A percentile compares a stretch with the other conserved stretches of the same genome.
These are phyloP conservation scores for Calonectria honghensis DNA, from an alignment of 2,329 filamentous ascomycete species.

Conservation along the genomic window DNA sequence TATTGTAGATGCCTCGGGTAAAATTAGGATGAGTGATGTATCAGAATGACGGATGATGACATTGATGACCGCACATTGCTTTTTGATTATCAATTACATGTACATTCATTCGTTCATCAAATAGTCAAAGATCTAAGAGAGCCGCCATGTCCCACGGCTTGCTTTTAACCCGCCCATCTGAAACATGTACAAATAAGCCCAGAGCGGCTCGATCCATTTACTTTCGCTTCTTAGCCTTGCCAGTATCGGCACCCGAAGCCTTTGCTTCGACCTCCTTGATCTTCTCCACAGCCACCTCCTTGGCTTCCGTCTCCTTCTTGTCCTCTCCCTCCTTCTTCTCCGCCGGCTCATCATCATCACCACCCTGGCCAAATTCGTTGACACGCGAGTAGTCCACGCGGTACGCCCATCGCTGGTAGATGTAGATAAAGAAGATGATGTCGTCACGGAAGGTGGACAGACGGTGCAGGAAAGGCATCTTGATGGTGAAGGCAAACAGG, in stretches of 20 bases:
- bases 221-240: constrained; percentile 66
- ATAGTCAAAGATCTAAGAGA: constrained; percentile 10
- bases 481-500: constrained; percentile 98
- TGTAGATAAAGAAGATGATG: constrained; percentile 97
- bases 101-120: constrained; percentile 13
- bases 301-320: constrained; percentile 59
- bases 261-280: constrained; percentile 64
- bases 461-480: constrained; percentile 96
- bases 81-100: constrained; percentile 29
- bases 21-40: background rate
- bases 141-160: constrained; percentile 21
- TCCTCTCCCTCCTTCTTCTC: constrained; percentile 57
- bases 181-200: constrained; percentile 2
- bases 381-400: constrained; percentile 92
- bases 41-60: background rate
- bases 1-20: background rate
- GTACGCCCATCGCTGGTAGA: constrained; percentile 96
- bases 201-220: constrained; percentile 46
- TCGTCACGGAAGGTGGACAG: constrained; percentile 95
- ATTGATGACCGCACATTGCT: background rate
- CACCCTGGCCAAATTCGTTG: constrained; percentile 98
- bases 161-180: constrained; percentile 17
- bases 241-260: constrained; percentile 70
- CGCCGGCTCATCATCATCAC: constrained; percentile 77
- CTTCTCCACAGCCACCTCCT: constrained; percentile 62